These are phyloP conservation scores for Ophiocordyceps unilateralis DNA, from an alignment of 2,329 filamentous ascomycete species.

Conservation along the genomic window DNA sequence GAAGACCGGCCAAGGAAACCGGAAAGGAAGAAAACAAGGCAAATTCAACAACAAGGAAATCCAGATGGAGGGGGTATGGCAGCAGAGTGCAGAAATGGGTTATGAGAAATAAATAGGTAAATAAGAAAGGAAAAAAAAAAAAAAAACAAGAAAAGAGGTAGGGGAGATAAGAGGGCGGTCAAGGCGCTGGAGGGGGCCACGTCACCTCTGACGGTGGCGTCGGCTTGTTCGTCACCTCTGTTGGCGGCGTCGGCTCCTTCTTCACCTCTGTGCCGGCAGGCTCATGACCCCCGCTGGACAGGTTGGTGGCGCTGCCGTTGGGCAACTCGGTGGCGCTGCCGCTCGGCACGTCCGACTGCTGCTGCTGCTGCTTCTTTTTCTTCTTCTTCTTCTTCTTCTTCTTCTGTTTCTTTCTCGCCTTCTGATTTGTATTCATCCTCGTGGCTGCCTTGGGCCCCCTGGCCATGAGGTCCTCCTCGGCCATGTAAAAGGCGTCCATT, in stretches of 20 bases:
- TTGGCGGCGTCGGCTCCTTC: not conserved
- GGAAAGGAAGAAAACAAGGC: no score
- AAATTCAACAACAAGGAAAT: no score
- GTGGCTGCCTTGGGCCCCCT: slow-evolving; percentile 4
- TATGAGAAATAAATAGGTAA: not conserved
- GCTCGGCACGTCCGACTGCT: no score
- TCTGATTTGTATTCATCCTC: not conserved
- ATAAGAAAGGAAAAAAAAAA: not conserved
- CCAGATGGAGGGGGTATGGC: no score
- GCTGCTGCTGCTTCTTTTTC: not conserved
- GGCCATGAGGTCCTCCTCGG: slow-evolving; percentile 17
- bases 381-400: not conserved
- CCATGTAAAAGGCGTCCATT: slow-evolving; percentile 16
- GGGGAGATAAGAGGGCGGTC: not conserved
- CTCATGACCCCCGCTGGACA: no score
- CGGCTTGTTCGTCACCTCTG: no score
- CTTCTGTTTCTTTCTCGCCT: not conserved
- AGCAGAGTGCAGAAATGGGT: not conserved
- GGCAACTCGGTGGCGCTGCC: not conserved
- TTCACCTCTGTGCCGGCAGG: no score
- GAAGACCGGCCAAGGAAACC: no score
- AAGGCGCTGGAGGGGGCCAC: not conserved
- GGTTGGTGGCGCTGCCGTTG: no score
- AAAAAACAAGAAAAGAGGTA: not conserved
- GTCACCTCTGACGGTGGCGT: not conserved